Base-by-base conservation (phyloP, 2,329 filamentous ascomycete species). In the Thelonectria olida region DNA sequence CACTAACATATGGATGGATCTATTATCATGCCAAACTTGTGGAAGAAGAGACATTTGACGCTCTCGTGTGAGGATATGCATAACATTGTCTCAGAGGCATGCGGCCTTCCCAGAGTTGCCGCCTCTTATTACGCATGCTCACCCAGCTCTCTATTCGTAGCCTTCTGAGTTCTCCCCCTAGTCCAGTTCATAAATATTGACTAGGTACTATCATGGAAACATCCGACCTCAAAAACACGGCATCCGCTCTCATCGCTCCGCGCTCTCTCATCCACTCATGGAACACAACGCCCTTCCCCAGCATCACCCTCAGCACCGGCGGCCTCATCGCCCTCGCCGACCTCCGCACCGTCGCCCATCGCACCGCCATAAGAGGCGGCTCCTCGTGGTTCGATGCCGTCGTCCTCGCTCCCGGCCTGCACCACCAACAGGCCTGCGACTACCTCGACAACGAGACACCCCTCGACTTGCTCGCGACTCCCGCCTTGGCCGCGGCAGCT, bases 281-380 rank as follows among this genome's bases (percentile, higher is more conserved):
- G 81, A 73, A 76, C 1, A 75, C 76, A 15, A 79, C 75, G 0
- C 83, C 83, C 1, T 79, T 85, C 15, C 81, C 81, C 1, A 66
- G 69, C 22, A 71, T 85, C 50, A 73, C 78, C 3, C 75, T 85
- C 66, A 83, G 82, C 0, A 80, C 84, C 2, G 81, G 82, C 8
- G 87, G 85, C 7, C 79, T 89, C 8, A 75, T 89, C 20, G 85
- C 84, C 7, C 81, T 90, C 15, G 87, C 87, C 4, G 85, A 89
- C 61, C 79, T 89, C 38, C 78, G 79, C 34, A 86, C 84, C 2
- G 78, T 88, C 23, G 83, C 85, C 6, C 77, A 83, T 47, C 81
- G 86, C 7, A 89, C 87, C 2, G 82, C 80, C 15, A 78, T 88
- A 44, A 82, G 80, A 2, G 87, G 87, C 23, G 85, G 84, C 3